Base-by-base conservation (phyloP, 2,329 filamentous ascomycete genomes). In the Pseudogymnoascus sp. region DNA sequence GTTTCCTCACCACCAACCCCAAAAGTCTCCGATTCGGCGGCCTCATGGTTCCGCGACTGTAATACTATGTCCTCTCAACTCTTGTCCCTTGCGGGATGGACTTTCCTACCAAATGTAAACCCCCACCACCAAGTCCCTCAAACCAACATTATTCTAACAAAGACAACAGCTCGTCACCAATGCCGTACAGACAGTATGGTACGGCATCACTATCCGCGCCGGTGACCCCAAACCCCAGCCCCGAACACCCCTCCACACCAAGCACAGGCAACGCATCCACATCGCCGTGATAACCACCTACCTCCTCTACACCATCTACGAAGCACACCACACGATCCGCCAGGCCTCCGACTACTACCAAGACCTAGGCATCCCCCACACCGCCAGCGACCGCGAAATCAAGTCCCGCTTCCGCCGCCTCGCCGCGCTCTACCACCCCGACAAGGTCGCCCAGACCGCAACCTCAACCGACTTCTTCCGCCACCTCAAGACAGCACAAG, bases 221-320 rank as follows among this genome's bases (percentile, higher is more conserved):
- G 94, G 94, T 71, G 87, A 92, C 65, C 89, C 90, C 12, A 90
- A 89, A 64, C 93, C 89, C 1, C 84, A 77, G 63, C 84, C 89
- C 36, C 84, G 90, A 74, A 80, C 82, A n/a, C 81, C 85, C 2
- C 86, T 86, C 67, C 90, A 84, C 73, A 80, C 82, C 66, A 81
- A 82, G 63, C 90, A 97, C 78, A 88, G 91, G 64, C 89, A 89
- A 63, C 84, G 86, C 69, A 93, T 97, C 73, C 87, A 94, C 73
- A 88, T 93, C 71, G 79, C 88, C 68, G 90, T 97, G 70, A 88
- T 97, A 59, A 80, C 88, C 58, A 77, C 84, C 64, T 99, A 97
- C 77, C 89, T 97, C 38, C 77, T 88, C 66, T 97, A 96, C 80
- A 96, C 92, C 55, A 85, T 97, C 70, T 94, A 92, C 78, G 93